Conservation (phyloP, 306 rosid species). For the Rubus parviflorus region DNA sequence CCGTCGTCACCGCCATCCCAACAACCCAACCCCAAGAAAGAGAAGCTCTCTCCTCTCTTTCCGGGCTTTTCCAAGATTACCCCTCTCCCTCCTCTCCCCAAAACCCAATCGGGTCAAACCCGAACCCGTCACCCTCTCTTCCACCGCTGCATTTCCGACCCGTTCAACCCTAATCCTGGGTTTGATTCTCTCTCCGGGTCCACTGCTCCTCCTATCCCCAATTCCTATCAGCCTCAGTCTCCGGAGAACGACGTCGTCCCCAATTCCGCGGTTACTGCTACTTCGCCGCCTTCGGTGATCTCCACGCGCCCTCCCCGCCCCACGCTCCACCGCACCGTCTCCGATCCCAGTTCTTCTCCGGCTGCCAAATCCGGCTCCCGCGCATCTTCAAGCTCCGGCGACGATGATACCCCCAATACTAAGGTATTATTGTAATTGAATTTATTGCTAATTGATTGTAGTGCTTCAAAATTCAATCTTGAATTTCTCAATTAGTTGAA, state of each 20-base stretch:
- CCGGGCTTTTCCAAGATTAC: conserved; percentile 2
- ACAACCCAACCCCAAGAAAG: conserved; percentile 25
- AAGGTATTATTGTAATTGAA: neutral
- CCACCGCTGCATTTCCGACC: conserved; percentile 21
- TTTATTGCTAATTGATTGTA: too few relatives aligned
- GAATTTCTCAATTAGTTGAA: neutral
- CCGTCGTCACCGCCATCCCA: neutral
- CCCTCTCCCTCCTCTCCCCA: conserved; percentile 5
- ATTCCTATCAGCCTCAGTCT: too few relatives aligned
- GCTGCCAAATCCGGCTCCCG: conserved; percentile 3
- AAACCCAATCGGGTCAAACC: neutral
- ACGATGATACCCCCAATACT: neutral
- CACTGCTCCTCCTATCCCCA: neutral
- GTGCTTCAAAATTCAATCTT: neutral
- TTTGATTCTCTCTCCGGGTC: neutral
- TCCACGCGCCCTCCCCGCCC: conserved; percentile 4
- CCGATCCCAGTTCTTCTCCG: neutral
- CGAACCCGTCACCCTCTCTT: neutral
- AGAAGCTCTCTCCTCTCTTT: conserved; percentile 20
- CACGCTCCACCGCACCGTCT: neutral
- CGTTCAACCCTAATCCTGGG: neutral
- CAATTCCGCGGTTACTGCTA: neutral
- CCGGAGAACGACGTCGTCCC: neutral
- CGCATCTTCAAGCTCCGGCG: conserved; percentile 11
- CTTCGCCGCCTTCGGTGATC: neutral